phyloP scores from a whole-genome alignment of 2,329 filamentous ascomycete genomes.

The Cladophialophora immunda region DNA sequence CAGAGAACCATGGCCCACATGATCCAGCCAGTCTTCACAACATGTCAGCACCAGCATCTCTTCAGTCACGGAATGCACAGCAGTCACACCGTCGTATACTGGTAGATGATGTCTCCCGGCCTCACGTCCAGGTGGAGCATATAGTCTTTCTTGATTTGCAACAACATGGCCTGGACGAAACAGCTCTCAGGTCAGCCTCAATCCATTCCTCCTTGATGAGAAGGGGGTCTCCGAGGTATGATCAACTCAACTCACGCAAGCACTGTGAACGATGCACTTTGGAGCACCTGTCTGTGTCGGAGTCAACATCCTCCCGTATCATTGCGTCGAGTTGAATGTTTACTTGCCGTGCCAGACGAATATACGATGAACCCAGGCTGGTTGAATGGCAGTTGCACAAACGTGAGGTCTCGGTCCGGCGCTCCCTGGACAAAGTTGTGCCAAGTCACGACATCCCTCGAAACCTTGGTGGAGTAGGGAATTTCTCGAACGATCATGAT shows the following conservation, averaged over 20 bases:
- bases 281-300: slow-evolving; percentile 71
- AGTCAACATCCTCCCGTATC: not conserved
- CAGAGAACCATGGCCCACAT: slow-evolving; percentile 67
- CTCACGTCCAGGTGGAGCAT: slow-evolving; percentile 59
- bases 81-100: slow-evolving; percentile 63
- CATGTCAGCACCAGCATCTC: too few relatives aligned
- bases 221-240: too few relatives aligned
- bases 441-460: not conserved
- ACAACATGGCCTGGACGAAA: slow-evolving; percentile 18
- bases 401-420: slow-evolving; percentile 44
- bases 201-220: not conserved
- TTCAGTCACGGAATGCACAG: not conserved
- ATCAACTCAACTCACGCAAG: slow-evolving; percentile 39
- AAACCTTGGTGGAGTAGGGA: too few relatives aligned
- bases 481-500: not conserved
- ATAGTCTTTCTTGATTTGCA: slow-evolving; percentile 63
- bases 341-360: slow-evolving; percentile 69
- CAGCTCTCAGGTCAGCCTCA: not conserved
- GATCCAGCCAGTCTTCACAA: slow-evolving; percentile 74
- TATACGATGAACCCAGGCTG: slow-evolving; percentile 81
- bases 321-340: not conserved
- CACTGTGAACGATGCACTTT: slow-evolving; percentile 82
- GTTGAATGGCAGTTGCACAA: slow-evolving; percentile 68
- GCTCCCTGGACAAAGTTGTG: slow-evolving; percentile 46
- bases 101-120: slow-evolving; percentile 56